phyloP scores from a whole-genome alignment of 2,329 filamentous ascomycete genomes.

The Aspergillus fructus region DNA sequence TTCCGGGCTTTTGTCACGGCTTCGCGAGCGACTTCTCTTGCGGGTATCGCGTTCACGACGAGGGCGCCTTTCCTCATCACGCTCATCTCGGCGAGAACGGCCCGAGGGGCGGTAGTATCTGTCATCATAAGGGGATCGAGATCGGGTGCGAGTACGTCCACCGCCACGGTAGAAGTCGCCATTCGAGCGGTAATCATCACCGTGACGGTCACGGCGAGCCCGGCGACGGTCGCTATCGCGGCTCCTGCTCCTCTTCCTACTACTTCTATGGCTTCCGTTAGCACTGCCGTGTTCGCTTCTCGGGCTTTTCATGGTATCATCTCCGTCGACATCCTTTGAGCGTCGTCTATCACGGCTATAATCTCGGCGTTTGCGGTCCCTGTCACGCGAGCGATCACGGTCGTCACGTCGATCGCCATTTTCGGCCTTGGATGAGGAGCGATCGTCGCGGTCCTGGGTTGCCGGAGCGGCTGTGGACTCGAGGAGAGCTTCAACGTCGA shows the following conservation, averaged over 20 bases:
- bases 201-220: conserved; percentile 68
- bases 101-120: conserved; percentile 54
- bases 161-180: conserved; percentile 71
- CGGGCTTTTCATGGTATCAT: conserved; percentile 63
- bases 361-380: conserved; percentile 60
- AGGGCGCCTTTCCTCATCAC: conserved; percentile 46
- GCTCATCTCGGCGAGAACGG: conserved; percentile 50
- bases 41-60: conserved; percentile 53
- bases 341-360: conserved; percentile 56
- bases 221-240: conserved; percentile 73
- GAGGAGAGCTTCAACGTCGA: conserved; percentile 87
- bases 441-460: conserved; percentile 56
- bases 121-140: conserved; percentile 67
- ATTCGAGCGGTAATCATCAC: conserved; percentile 52
- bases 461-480: conserved; percentile 72
- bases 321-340: conserved; percentile 54
- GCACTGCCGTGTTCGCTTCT: conserved; percentile 72
- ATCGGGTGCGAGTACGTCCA: conserved; percentile 66
- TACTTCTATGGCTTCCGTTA: conserved; percentile 72
- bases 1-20: conserved; percentile 57
- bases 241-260: conserved; percentile 76
- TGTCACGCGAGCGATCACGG: conserved; percentile 58
- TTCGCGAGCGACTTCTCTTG: conserved; percentile 45
- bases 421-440: conserved; percentile 51
- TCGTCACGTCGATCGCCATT: conserved; percentile 56